These are phyloP conservation scores for Alternaria sp. DNA, from an alignment of 2,329 filamentous ascomycete species.

Conservation along the genomic window DNA sequence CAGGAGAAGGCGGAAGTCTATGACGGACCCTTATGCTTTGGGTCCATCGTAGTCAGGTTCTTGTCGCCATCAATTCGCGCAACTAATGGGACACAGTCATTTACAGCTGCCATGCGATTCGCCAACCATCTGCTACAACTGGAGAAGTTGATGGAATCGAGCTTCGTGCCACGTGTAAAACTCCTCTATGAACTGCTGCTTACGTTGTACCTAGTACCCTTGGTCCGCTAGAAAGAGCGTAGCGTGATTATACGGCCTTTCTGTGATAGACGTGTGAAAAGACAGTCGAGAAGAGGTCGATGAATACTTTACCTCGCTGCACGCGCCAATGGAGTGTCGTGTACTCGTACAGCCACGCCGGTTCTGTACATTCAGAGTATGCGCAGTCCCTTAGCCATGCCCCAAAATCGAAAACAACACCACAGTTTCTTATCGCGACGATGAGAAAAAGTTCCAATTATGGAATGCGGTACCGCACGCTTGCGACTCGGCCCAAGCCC, in stretches of 20 bases:
- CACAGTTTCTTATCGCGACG: not conserved
- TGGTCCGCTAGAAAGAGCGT: not conserved
- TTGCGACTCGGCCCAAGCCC: conserved; percentile 1
- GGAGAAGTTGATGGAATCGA: not conserved
- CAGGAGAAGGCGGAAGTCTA: not conserved
- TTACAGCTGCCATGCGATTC: not conserved
- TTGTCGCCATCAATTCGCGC: not conserved
- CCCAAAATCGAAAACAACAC: not conserved
- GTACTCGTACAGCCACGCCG: not conserved
- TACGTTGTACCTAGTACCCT: not conserved
- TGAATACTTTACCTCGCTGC: not conserved
- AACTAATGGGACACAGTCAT: not conserved
- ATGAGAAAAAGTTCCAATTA: conserved; percentile 1
- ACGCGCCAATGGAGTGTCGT: not conserved
- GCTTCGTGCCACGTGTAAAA: not conserved
- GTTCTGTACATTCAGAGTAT: not conserved
- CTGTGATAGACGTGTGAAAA: not conserved
- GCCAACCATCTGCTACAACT: not conserved
- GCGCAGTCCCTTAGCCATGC: not conserved
- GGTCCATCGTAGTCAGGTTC: not conserved
- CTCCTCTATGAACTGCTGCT: not conserved
- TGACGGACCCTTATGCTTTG: not conserved
- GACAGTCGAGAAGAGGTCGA: not conserved
- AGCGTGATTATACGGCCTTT: not conserved
- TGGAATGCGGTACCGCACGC: conserved; percentile 5